Evolutionary conservation across 2,329 filamentous ascomycete species (phyloP), one percentile per base, ranked within the genome.

Genomic region (Aspergillus luchuensis): DNA sequence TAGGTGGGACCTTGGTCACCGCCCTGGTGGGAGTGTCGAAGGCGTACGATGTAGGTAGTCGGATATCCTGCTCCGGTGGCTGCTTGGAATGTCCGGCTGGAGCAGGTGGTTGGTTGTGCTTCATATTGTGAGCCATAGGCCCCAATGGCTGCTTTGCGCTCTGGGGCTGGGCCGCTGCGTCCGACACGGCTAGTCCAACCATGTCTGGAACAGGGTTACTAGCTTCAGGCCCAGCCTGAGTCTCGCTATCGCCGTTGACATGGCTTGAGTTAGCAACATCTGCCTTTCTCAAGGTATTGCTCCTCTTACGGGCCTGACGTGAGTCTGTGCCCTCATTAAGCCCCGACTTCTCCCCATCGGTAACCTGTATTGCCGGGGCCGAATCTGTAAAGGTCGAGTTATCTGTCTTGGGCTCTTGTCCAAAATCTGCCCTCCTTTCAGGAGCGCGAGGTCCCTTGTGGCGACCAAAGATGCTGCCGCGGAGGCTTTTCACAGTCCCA

Each of bases 401-500:
- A 56, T 63, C 54, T 57, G 64, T 21, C 59, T 69, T 63, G 25
- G 56, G 51, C n/a, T 70, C 71, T 23, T 62, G 63, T n/a, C 68
- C 67, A 59, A 76, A 72, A 50, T 80, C 81, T 73, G 75, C 70
- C 74, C 81, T 68, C 72, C 80, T 74, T 66, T 76, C 78, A 76
- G 65, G 79, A 73, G 66, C 68, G 62, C 78, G 71, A 63, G 81
- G 77, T 41, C 82, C 81, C 53, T 79, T 79, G 54, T 84, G 82
- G 58, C 84, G 80, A n/a, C 90, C 88, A 72, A 96, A 93, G 28
- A 97, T 88, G 74, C 90, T 95, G 25, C 89, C 88, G 65, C 84
- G 86, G 64, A 91, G 81, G 71, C 86, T 91, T 67, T 85, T 87
- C 41, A 89, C 78, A 1, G 90, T 93, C 15, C 89, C 90, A 6